A percentile compares a stretch with the other conserved stretches of the same genome.
These are phyloP conservation scores for Candida sphagnicola DNA, from an alignment of 805 yeast genomes.

Conservation along the genomic window DNA sequence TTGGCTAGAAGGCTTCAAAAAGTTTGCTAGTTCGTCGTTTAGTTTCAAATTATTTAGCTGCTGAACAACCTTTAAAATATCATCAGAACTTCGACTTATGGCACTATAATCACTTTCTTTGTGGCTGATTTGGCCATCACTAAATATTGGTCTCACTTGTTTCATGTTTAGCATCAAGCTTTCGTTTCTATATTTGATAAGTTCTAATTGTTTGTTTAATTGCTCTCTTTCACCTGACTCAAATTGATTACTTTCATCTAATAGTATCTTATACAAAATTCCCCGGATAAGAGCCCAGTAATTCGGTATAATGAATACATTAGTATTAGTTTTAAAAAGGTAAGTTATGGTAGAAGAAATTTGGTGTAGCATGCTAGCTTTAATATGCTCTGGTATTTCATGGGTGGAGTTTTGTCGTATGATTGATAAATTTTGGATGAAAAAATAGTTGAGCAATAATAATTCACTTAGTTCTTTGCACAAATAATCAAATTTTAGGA, in stretches of 20 bases:
- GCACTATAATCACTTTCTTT: constrained; percentile 1
- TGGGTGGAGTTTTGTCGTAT: constrained; percentile 1
- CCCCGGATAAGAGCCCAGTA: constrained; percentile 56
- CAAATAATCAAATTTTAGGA: constrained; percentile 51
- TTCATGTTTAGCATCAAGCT: constrained; percentile 56
- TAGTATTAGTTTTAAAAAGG: constrained; percentile 48
- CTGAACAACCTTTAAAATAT: constrained; percentile 28
- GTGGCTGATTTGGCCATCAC: background rate
- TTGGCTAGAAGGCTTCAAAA: constrained; percentile 19
- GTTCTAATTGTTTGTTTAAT: constrained; percentile 47
- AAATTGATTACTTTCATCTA: constrained; percentile 15
- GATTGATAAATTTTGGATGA: constrained; percentile 26
- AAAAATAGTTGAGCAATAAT: constrained; percentile 46
- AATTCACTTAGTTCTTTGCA: constrained; percentile 64
- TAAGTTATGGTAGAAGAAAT: constrained; percentile 30
- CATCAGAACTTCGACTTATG: constrained; percentile 23
- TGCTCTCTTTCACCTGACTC: constrained; percentile 25
- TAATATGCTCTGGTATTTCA: constrained; percentile 14
- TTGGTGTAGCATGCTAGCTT: constrained; percentile 24
- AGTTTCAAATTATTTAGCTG: constrained; percentile 32
- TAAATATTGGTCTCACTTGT: constrained; percentile 3
- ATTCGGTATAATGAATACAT: constrained; percentile 60
- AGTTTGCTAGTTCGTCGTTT: constrained; percentile 24
- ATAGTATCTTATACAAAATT: constrained; percentile 38
- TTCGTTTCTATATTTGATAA: constrained; percentile 66